These are phyloP conservation scores for Umbilicaria muhlenbergii DNA, from an alignment of 495 filamentous ascomycete species.

Conservation along the genomic window DNA sequence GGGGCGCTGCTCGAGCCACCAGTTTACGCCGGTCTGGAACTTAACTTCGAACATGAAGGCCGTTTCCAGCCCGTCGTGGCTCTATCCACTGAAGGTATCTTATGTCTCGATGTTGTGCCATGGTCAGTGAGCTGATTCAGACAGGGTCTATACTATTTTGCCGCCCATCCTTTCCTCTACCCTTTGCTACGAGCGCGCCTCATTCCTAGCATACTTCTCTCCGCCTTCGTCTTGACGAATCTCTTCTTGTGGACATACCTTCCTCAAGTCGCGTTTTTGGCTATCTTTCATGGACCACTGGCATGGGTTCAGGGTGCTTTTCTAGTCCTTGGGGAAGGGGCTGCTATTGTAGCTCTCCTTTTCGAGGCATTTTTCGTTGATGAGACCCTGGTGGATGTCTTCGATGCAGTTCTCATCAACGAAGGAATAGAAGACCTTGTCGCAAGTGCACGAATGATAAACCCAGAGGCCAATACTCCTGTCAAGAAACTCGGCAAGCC, in stretches of 20 bases:
- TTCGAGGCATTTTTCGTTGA: constrained; percentile 58
- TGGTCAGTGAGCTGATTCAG: background rate
- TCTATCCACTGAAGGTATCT: constrained; percentile 37
- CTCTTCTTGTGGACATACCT: constrained; percentile 47
- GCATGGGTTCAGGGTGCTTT: constrained; percentile 51
- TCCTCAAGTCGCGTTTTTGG: constrained; percentile 47
- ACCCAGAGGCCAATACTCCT: constrained; percentile 34
- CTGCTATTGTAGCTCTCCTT: constrained; percentile 40
- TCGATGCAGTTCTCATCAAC: constrained; percentile 45
- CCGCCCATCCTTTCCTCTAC: constrained; percentile 44
- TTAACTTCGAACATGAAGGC: no score
- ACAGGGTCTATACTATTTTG: constrained; percentile 46
- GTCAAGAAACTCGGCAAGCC: constrained; percentile 43
- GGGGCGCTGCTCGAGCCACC: no score
- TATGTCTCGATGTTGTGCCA: constrained; percentile 5
- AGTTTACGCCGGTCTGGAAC: no score
- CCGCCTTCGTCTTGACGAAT: constrained; percentile 40
- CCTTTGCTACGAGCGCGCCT: constrained; percentile 44
- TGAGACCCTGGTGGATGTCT: constrained; percentile 52
- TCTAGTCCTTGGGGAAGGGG: constrained; percentile 50
- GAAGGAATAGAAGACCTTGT: constrained; percentile 44
- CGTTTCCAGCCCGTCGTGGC: constrained; percentile 20
- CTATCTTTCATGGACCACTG: constrained; percentile 41
- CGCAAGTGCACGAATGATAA: constrained; percentile 34
- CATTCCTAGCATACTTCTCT: constrained; percentile 40